phyloP scores from a whole-genome alignment of 2,329 filamentous ascomycete species.

The Beauveria sp. region DNA sequence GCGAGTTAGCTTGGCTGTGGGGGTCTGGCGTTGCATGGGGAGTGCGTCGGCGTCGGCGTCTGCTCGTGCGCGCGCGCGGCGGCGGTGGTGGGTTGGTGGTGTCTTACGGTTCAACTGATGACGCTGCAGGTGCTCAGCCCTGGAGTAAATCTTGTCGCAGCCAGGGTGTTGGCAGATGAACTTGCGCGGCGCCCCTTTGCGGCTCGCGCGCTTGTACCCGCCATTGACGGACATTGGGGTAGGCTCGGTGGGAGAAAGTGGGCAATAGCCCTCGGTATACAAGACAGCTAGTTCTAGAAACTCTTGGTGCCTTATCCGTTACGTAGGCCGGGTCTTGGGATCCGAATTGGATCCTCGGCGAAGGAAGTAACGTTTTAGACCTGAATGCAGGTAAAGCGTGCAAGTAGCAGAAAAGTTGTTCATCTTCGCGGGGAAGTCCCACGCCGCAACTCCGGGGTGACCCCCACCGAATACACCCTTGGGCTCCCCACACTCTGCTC shows the following conservation, averaged over 20 bases:
- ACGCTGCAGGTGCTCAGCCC: slow-evolving; percentile 72
- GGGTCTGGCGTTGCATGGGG: slow-evolving; percentile 8
- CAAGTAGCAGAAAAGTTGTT: background rate
- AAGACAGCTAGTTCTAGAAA: background rate
- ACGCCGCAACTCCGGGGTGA: slow-evolving; percentile 9
- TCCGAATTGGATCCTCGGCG: background rate
- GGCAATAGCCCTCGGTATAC: background rate
- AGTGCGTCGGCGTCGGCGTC: background rate
- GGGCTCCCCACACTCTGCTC: background rate
- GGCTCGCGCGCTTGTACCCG: slow-evolving; percentile 43
- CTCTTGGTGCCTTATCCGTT: background rate
- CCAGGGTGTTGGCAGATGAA: slow-evolving; percentile 61
- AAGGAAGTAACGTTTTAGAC: background rate
- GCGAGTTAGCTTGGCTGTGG: slow-evolving; percentile 13
- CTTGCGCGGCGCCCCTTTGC: slow-evolving; percentile 40
- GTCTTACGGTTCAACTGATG: slow-evolving; percentile 74
- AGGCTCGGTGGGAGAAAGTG: background rate
- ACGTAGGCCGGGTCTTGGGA: background rate
- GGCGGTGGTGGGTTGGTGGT: background rate
- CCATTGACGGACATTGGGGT: slow-evolving; percentile 7
- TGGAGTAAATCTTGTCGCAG: slow-evolving; percentile 73
- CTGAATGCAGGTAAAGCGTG: background rate
- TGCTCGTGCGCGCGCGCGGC: slow-evolving; percentile 12
- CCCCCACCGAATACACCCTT: slow-evolving; percentile 4
- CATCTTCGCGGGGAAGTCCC: slow-evolving; percentile 8